Base-by-base conservation (phyloP, 2,329 filamentous ascomycete genomes). In the Juglanconis juglandina region DNA sequence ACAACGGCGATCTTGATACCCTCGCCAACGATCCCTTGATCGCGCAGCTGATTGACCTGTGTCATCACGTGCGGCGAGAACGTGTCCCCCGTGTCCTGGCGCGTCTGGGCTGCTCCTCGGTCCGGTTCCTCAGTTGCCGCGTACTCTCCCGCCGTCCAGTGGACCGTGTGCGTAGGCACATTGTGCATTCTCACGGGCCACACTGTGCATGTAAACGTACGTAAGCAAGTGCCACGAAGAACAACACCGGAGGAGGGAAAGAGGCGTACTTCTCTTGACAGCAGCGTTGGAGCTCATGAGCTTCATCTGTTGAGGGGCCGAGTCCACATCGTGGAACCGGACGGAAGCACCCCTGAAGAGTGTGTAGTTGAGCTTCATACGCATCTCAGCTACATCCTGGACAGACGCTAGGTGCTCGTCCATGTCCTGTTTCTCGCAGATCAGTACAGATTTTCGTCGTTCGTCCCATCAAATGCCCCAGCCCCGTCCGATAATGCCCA, bases 321-420 rank as follows among this genome's bases (percentile, higher is more conserved):
- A 75, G n/a, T 75, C 69, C 49, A 75, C 53, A 59, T 84, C 75
- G 56, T 79, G 72, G 68, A 85, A 77, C 66, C 81, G 76, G 61
- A 85, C 78, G 1, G 82, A 84, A 2, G 76, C 77, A 56, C 81
- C 82, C 66, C 79, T 81, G 75, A 85, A 85, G 17, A 84, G 72
- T 64, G 77, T 74, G 66, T 76, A 81, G 63, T 80, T 72, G 60
- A 83, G 75, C 58, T 77, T 76, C 75, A 80, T 77, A 56, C 79
- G 79, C 52, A 76, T 76, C 46, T 71, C 68, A 49, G 77, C 79
- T 50, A 79, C 72, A n/a, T 70, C 69, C 4, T 69, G 67, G 54
- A 79, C 71, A 44, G 71, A 70, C 56, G 66, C 67, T 60, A 74
- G 72, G 65, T 81, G 75, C 30, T 73, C 70, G n/a, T 72, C 67